Base-by-base conservation (phyloP, 495 filamentous ascomycete genomes). In the Cudoniella acicularis region DNA sequence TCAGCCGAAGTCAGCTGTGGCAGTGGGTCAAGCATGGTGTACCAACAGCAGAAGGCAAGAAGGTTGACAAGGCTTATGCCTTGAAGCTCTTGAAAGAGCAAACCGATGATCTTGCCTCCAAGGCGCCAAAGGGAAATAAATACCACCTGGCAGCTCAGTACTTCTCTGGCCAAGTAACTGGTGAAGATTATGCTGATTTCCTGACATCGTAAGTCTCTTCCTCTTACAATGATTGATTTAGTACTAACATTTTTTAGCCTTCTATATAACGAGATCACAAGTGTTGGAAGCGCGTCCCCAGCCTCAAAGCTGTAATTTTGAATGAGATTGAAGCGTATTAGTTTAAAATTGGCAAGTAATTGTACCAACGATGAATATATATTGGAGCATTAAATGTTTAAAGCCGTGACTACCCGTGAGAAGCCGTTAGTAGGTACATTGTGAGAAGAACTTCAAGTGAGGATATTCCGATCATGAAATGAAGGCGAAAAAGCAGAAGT, bases 141-240 rank as follows among this genome's bases (percentile, higher is more conserved):
- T 98, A 83, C 75, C 83, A 85, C 49, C 84, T 96, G 40, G 94
- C 94, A 2, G 90, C 91, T 1, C 86, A 92, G 69, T 98, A 98
- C 75, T 98, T 98, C 66, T 83, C 88, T 13, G 78, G 82, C 42
- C 94, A 98, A 83, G 87, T 98, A 20, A 98, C 92, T 4, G 94
- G 94, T 23, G 95, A 98, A 77, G 90, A 96, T 62, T 96, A 96
- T 74, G 91, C 92, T 4, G 95, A 98, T 71, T 98, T 98, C 77
- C 75, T 98, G 80, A 98, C 94, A 4, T 81, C 83, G 81, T 86
- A 69, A 77, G 83, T 80, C 18, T 30, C 43, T 59, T 43, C 60
- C 3, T 16, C 22, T 47, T 16, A 48, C 17, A 9, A 36, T 42
- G 36, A n/a, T 46, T 51, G 42, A 20, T 8, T n/a, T 1, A 6